Base-by-base conservation (phyloP, 495 filamentous ascomycete genomes). In the Penicillium paxilli region DNA sequence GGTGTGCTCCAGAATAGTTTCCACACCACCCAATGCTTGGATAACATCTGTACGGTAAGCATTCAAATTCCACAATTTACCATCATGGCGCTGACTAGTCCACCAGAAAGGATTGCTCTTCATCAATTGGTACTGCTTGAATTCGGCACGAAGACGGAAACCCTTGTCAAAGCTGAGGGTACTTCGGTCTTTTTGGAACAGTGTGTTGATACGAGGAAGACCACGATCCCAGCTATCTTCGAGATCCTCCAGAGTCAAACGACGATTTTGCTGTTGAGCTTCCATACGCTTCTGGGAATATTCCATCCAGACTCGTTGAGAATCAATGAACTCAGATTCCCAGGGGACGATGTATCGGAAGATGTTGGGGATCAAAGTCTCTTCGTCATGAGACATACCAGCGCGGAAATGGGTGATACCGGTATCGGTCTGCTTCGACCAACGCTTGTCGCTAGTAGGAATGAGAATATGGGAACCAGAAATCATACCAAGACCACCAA, bases 51-150 rank as follows among this genome's bases (percentile, higher is more conserved):
- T 98, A 58, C 95, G 82, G 72, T 99, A 98, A 17, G 95, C 92
- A 58, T 98, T 99, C 61, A 99, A 71, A 63, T 99, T 97, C 95
- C 95, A 99, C 33, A 99, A 75, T 70, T 98, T 99, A 69, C 95
- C 95, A 63, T 99, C 95, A 63, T 99, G 95, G 44, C 95, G 80
- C 70, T 98, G 95, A 63, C 90, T 96, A 2, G 95, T 99, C 95
- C 94, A 98, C 93, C 92, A 97, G 81, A 97, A 98, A 0, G 94
- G 93, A 69, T 97, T 97, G 78, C 90, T 96, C 86, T 97, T 98
- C 94, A 98, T 98, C 55, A 97, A 77, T 72, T 96, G 93, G 69
- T 98, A 99, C 48, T 90, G 87, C 77, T 98, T 99, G 79, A 98
- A 99, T 75, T 99, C 95, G 22, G 92, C 91, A 28, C 95, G 81